Conservation (phyloP, 2,329 filamentous ascomycete species). For the Cladosporium sp. region DNA sequence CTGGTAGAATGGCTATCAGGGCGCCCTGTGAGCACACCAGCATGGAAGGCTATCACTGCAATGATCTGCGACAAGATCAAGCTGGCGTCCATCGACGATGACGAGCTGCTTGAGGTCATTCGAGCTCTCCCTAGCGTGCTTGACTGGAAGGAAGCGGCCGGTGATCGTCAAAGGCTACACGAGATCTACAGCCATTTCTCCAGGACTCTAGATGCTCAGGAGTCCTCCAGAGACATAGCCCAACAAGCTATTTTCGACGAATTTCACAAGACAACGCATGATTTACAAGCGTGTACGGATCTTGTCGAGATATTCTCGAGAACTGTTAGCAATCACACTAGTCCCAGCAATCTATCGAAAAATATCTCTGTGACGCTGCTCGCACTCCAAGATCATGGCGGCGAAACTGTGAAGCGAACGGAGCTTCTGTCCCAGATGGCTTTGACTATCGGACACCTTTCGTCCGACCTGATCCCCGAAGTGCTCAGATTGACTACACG, state of each 20-base stretch:
- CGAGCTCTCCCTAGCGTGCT: not conserved
- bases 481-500: not conserved
- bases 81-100: not conserved
- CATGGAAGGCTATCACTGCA: not conserved
- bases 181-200: not conserved
- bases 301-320: not conserved
- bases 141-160: not conserved
- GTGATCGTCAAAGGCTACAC: not conserved
- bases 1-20: slow-evolving; percentile 21
- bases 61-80: slow-evolving; percentile 3
- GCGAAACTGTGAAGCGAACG: not conserved
- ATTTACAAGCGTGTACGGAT: not conserved
- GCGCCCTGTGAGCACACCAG: not conserved
- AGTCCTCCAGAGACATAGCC: not conserved
- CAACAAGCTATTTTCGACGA: not conserved
- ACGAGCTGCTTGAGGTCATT: slow-evolving; percentile 6
- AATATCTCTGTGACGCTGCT: not conserved
- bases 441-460: not conserved
- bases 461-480: not conserved
- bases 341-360: not conserved
- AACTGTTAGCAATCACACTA: not conserved
- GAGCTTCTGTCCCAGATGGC: not conserved
- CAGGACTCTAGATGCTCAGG: not conserved
- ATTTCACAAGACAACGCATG: not conserved
- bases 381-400: not conserved